Conservation (phyloP, 805 yeast genomes). For the Dipodascopsis uninucleata region DNA sequence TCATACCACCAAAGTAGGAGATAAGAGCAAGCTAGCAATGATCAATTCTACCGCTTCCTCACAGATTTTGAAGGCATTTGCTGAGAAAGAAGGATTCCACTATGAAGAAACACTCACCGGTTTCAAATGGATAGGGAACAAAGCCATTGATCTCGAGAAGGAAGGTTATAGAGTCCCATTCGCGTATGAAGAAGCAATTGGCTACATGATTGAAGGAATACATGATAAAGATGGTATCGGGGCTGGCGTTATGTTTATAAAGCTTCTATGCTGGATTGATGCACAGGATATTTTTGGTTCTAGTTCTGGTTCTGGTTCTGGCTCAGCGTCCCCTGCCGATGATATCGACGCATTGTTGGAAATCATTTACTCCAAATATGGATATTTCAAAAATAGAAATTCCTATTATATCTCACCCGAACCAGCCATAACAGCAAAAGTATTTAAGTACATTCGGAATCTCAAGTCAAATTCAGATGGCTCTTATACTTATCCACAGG, state of each 20-base stretch:
- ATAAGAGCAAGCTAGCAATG: constrained; percentile 45
- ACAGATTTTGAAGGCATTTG: constrained; percentile 69
- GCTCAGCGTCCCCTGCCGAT: background rate
- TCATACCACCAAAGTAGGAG: constrained; percentile 17
- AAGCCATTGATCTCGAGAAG: constrained; percentile 65
- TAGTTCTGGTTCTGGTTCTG: too few species aligned
- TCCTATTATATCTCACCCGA: constrained; percentile 74
- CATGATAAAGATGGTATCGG: constrained; percentile 93
- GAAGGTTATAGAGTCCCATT: constrained; percentile 73
- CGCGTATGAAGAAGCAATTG: constrained; percentile 94
- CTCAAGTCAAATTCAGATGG: constrained; percentile 13
- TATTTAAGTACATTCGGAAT: constrained; percentile 55
- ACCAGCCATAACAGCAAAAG: constrained; percentile 47
- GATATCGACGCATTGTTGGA: constrained; percentile 41
- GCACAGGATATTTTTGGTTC: constrained; percentile 18
- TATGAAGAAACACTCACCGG: constrained; percentile 88
- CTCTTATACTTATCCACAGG: constrained; percentile 41
- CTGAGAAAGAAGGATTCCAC: constrained; percentile 54
- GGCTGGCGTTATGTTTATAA: constrained; percentile 73
- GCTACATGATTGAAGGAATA: constrained; percentile 79
- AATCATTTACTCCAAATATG: constrained; percentile 60
- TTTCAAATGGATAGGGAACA: constrained; percentile 95
- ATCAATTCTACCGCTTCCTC: constrained; percentile 91
- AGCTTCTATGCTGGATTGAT: constrained; percentile 45
- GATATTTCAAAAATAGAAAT: constrained; percentile 79